These are phyloP conservation scores for Exophiala sp. DNA, from an alignment of 2,329 filamentous ascomycete species.

Conservation along the genomic window DNA sequence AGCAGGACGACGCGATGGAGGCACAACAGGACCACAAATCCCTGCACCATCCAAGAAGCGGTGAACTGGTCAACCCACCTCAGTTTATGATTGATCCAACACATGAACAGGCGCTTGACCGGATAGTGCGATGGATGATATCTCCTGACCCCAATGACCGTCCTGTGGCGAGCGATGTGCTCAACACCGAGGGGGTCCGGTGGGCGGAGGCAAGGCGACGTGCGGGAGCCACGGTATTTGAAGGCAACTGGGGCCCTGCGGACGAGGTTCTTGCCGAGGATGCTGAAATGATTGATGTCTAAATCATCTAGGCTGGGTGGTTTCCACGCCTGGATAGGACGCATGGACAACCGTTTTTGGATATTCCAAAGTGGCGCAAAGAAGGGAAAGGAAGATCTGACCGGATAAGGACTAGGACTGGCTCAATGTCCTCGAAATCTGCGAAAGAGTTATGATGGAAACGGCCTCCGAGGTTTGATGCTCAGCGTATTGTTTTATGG, in stretches of 20 bases:
- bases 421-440: neutral
- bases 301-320: slow-evolving; percentile 27
- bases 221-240: slow-evolving; percentile 88
- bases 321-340: slow-evolving; percentile 15
- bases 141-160: slow-evolving; percentile 65
- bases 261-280: slow-evolving; percentile 55
- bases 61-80: slow-evolving; percentile 64
- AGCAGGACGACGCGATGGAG: slow-evolving; percentile 23
- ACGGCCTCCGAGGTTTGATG: slow-evolving; percentile 3
- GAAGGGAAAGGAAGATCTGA: neutral
- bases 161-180: slow-evolving; percentile 67
- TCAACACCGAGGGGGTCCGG: slow-evolving; percentile 64
- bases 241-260: slow-evolving; percentile 88
- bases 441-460: slow-evolving; percentile 5
- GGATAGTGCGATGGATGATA: slow-evolving; percentile 83
- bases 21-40: slow-evolving; percentile 31
- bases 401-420: neutral
- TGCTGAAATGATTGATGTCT: slow-evolving; percentile 60
- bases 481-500: neutral
- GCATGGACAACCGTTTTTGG: neutral
- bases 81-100: slow-evolving; percentile 77
- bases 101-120: slow-evolving; percentile 71
- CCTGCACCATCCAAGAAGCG: slow-evolving; percentile 38
- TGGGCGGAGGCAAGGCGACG: slow-evolving; percentile 75
- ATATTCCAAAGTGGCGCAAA: neutral